These are phyloP conservation scores for Biscogniauxia sp. DNA, from an alignment of 2,329 filamentous ascomycete species.

Conservation along the genomic window DNA sequence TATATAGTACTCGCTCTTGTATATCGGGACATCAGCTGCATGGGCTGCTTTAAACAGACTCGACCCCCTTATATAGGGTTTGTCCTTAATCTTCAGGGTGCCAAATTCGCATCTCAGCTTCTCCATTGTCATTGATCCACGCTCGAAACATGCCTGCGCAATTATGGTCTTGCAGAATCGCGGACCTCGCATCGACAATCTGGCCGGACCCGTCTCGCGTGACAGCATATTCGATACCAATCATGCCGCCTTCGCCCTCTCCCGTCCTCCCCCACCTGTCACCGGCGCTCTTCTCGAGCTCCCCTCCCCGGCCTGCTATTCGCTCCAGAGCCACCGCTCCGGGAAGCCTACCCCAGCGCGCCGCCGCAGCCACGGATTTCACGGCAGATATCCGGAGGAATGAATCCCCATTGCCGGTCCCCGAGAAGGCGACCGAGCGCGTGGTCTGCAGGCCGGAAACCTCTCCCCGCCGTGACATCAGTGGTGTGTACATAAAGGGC, in stretches of 20 bases:
- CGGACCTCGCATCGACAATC: conserved; percentile 41
- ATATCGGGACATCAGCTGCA: neutral
- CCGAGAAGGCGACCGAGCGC: conserved; percentile 61
- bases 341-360: conserved; percentile 56
- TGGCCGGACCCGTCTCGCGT: conserved; percentile 41
- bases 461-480: conserved; percentile 5
- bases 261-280: conserved; percentile 70
- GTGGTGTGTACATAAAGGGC: conserved; percentile 40
- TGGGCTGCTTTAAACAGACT: conserved; percentile 11
- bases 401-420: conserved; percentile 86
- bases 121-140: conserved; percentile 64
- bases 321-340: conserved; percentile 59
- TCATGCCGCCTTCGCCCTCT: conserved; percentile 82
- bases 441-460: conserved; percentile 29
- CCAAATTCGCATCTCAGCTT: conserved; percentile 58
- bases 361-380: conserved; percentile 70
- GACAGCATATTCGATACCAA: conserved; percentile 67
- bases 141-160: conserved; percentile 86
- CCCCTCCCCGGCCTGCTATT: conserved; percentile 68
- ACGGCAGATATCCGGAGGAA: conserved; percentile 73
- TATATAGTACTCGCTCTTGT: neutral
- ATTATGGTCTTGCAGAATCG: conserved; percentile 76
- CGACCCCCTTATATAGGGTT: neutral
- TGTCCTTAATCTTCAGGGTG: conserved; percentile 35
- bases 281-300: conserved; percentile 72